Evolutionary conservation across 164 flowering plant species (phyloP).

Genomic region (Platanus orientalis): DNA sequence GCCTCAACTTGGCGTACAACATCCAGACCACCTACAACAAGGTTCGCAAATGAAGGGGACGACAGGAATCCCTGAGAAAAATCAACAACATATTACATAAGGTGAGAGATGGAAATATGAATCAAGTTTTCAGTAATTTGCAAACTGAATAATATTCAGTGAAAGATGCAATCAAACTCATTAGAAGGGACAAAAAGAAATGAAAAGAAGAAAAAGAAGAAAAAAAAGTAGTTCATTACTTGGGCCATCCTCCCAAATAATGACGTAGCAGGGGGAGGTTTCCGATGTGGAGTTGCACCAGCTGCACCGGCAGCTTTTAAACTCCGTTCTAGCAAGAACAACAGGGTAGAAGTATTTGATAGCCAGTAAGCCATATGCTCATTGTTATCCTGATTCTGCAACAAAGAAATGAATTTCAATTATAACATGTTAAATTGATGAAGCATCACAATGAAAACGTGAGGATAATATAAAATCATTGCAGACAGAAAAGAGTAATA

Average conservation of each 20-base stretch:
- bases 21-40: constrained; percentile 46
- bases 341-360: constrained; percentile 78
- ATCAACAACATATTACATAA: constrained; percentile 3
- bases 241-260: constrained; percentile 85
- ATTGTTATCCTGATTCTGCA: constrained; percentile 80
- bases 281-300: constrained; percentile 51
- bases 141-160: too few relatives aligned
- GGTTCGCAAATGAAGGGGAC: constrained; percentile 46
- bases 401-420: neutral
- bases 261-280: constrained; percentile 71
- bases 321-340: constrained; percentile 83
- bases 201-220: too few relatives aligned
- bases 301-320: constrained; percentile 56
- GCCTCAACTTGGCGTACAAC: constrained; percentile 92
- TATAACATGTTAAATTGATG: too few relatives aligned
- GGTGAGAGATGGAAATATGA: neutral
- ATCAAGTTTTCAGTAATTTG: neutral
- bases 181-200: too few relatives aligned
- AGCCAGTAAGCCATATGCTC: constrained; percentile 94
- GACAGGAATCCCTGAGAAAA: constrained; percentile 84
- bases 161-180: neutral
- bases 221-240: constrained; percentile 18
- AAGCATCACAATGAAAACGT: too few relatives aligned
- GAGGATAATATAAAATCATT: too few relatives aligned
- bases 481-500: too few relatives aligned